Conservation (phyloP, 2,329 filamentous ascomycete species). For the Colletotrichum eleusines region DNA sequence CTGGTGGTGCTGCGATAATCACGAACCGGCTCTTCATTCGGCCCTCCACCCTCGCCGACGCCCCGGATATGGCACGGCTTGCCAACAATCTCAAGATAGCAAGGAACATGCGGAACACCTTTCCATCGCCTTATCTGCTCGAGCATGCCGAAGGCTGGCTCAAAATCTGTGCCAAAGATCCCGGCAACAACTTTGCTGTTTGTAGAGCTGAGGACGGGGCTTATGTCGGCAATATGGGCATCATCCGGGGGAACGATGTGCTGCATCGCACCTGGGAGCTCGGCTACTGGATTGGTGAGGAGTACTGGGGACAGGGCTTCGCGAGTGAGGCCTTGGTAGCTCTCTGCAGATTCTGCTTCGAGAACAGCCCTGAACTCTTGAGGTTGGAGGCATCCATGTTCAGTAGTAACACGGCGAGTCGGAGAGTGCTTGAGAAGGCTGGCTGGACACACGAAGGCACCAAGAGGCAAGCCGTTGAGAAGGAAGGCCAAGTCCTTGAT, state of each 20-base stretch:
- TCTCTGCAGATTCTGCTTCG: constrained; percentile 60
- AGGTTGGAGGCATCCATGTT: constrained; percentile 57
- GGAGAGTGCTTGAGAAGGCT: constrained; percentile 55
- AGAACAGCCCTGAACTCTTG: constrained; percentile 53
- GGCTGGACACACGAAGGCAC: constrained; percentile 60
- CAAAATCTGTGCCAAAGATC: constrained; percentile 31
- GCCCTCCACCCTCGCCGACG: constrained; percentile 29
- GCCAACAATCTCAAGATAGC: constrained; percentile 37
- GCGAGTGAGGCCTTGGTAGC: constrained; percentile 54
- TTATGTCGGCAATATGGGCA: constrained; percentile 57
- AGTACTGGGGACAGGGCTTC: constrained; percentile 61
- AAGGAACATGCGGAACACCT: constrained; percentile 32
- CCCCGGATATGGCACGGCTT: constrained; percentile 31
- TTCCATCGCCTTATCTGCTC: constrained; percentile 46
- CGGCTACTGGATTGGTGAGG: constrained; percentile 61
- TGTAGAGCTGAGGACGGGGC: constrained; percentile 49
- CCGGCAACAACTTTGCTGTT: constrained; percentile 52
- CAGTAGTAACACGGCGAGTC: constrained; percentile 56
- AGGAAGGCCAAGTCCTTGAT: constrained; percentile 56
- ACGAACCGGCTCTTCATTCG: constrained; percentile 30
- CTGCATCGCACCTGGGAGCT: constrained; percentile 60
- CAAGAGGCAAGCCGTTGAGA: constrained; percentile 56
- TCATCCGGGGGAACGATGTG: constrained; percentile 53
- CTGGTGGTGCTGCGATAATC: constrained; percentile 8
- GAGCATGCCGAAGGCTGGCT: constrained; percentile 49